Evolutionary conservation across 2,329 filamentous ascomycete species (phyloP), one percentile per base, ranked within the genome.

Genomic region (Aspergillus pseudotamarii): DNA sequence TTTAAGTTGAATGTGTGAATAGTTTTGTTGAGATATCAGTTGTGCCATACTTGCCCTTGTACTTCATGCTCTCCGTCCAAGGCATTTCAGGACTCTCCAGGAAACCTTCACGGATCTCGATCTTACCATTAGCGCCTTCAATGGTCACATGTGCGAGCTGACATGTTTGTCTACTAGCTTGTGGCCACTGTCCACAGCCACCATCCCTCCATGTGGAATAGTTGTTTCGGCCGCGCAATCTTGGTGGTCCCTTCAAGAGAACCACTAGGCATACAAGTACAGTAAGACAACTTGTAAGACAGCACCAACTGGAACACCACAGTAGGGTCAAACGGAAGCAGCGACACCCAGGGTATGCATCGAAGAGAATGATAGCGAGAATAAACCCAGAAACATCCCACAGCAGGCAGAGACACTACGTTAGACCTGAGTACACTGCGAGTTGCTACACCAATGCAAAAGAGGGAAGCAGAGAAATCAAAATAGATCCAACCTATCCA

Each of bases 151-250:
- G 21, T n/a, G 45, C 45, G 12, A 48, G 6, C 58, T n/a, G 86
- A 58, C 91, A 83, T 45, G 93, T 82, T 75, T 91, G 88, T 26
- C 23, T 28, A 26, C 45, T 26, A 16, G 45, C 45, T 16, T 48
- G 77, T 90, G 85, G 72, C 89, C 92, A 93, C 63, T 3, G 3
- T 26, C 26, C 91, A 83, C 34, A 91, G 93, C 92, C 91, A 94
- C 38, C 93, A 90, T 36, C 90, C 90, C 78, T 92, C 90, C 89
- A 92, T 92, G 64, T 92, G 78, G 82, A 89, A 88, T 76, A 91
- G 72, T 64, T 85, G 84, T 82, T 92, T 92, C 71, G 86, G 84
- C 74, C 81, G 85, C 9, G 92, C 92, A 65, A 85, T 87, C 65
- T 87, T 85, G 53, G 32, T 34, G 19, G 2, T 21, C 4, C 10